Evolutionary conservation across 331 rosid species (phyloP).

Genomic region (Spiraea crenata): DNA sequence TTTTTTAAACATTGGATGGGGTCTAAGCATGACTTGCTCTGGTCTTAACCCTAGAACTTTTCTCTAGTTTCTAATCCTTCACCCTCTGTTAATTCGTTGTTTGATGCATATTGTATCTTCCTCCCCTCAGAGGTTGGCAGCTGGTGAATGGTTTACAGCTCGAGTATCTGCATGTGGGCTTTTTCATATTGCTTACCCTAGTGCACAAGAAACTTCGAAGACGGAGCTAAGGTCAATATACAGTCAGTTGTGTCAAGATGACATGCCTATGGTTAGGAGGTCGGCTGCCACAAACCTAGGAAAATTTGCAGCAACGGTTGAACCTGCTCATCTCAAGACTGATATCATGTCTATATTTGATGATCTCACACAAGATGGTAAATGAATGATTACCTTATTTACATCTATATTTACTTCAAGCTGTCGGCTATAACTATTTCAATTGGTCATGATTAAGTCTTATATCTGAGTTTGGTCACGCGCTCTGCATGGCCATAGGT

Average conservation of each 20-base stretch:
- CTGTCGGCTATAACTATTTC: background rate
- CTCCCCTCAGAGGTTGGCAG: conserved; percentile 76
- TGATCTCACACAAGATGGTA: conserved; percentile 95
- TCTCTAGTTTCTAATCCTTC: background rate
- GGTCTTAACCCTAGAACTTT: background rate
- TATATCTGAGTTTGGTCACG: background rate
- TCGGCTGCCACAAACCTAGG: conserved; percentile 98
- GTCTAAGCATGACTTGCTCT: background rate
- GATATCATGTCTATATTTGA: conserved; percentile 87
- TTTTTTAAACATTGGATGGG: background rate
- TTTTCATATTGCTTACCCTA: conserved; percentile 85
- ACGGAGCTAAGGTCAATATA: conserved; percentile 79
- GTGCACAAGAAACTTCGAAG: conserved; percentile 78
- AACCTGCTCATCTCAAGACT: conserved; percentile 76
- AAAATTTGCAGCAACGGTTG: conserved; percentile 92
- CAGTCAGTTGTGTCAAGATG: conserved; percentile 94
- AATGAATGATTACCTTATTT: background rate
- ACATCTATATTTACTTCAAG: background rate
- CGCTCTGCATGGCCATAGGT: background rate
- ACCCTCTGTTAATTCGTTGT: conserved; percentile 9
- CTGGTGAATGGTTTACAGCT: conserved; percentile 99
- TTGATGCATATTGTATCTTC: conserved; percentile 1
- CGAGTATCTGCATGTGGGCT: conserved; percentile 98
- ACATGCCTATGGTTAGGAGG: conserved; percentile 99
- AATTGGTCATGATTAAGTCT: background rate